phyloP scores from a whole-genome alignment of 495 filamentous ascomycete species.

The Penicillium riverlandense region DNA sequence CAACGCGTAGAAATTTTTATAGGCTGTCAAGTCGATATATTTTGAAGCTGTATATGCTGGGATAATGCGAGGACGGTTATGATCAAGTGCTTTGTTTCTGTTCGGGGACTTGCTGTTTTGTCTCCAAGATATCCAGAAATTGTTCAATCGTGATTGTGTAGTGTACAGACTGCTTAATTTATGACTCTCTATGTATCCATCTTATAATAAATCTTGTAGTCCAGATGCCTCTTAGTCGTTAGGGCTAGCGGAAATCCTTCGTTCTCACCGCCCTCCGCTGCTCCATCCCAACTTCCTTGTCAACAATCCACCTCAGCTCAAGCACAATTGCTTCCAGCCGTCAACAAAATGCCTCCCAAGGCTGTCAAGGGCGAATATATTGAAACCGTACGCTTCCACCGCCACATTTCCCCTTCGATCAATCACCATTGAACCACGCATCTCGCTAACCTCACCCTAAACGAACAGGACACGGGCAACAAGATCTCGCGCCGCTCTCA shows the following conservation, averaged over 20 bases:
- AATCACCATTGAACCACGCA: background rate
- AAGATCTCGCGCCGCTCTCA: slow-evolving; percentile 89
- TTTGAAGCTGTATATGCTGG: background rate
- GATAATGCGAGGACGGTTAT: background rate
- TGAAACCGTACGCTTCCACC: slow-evolving; percentile 62
- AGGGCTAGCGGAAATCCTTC: no score
- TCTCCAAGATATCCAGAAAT: slow-evolving; percentile 6
- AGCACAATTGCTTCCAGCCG: background rate
- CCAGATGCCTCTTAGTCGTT: background rate
- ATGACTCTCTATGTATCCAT: background rate
- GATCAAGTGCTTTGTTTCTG: slow-evolving; percentile 2
- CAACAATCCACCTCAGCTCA: no score
- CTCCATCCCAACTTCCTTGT: no score
- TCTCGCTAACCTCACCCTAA: slow-evolving; percentile 2
- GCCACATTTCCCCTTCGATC: background rate
- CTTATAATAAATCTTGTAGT: background rate
- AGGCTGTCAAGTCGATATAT: no score
- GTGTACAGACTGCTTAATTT: background rate
- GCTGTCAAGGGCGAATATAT: slow-evolving; percentile 85
- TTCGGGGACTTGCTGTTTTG: background rate
- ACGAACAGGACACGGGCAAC: slow-evolving; percentile 85
- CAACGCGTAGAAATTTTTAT: background rate
- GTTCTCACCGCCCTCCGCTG: no score
- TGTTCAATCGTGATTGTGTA: slow-evolving; percentile 1
- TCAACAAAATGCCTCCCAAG: slow-evolving; percentile 60